Base-by-base conservation (phyloP, 352 stramenopile species). In the Nothophytophthora sp. region DNA sequence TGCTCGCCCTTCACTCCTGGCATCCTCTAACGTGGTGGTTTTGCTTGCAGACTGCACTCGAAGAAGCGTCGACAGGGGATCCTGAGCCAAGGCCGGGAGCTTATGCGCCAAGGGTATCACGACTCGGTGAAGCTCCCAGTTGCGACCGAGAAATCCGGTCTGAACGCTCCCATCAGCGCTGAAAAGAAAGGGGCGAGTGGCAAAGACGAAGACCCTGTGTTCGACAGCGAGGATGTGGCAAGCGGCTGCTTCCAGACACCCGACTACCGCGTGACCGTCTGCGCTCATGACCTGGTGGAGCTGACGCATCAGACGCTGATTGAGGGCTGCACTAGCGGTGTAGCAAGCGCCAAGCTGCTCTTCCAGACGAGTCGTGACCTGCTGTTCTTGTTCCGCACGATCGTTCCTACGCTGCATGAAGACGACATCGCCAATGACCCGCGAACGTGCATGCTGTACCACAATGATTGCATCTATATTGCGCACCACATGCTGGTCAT, bases 381-480 rank as follows among this genome's bases (percentile, higher is more conserved):
- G 15, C 55, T 94, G 5, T 81, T 89, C 40, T 59, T 94, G 29
- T 92, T 91, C 30, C 76, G 76, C 13, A 66, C 76, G 3, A 65
- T 92, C 18, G 67, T 92, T 5, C 65, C 79, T 12, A 90, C 76
- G 18, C 50, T 94, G 3, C 85, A 91, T 42, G 69, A 81, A 48
- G 67, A 73, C 20, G 73, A 78, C 12, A 89, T 94, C 44, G 50
- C 63, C 16, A 88, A 89, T 29, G 71, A 94, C 34, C 41, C 76
- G 3, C 74, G 69, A 15, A 66, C 67, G 1, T 82, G 76, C 46
- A 91, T 92, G 81, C 80, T 94, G 8, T 87, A 79, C 54, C 84
- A 94, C 70, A 94, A 94, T 19, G 84, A 94, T 59, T 92, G 81
- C 50, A 66, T 91, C 22, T 94, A 90, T 57, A 79, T 91, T 25